Evolutionary conservation across 2,329 filamentous ascomycete genomes (phyloP).

Genomic region (Venturia aucupariae): DNA sequence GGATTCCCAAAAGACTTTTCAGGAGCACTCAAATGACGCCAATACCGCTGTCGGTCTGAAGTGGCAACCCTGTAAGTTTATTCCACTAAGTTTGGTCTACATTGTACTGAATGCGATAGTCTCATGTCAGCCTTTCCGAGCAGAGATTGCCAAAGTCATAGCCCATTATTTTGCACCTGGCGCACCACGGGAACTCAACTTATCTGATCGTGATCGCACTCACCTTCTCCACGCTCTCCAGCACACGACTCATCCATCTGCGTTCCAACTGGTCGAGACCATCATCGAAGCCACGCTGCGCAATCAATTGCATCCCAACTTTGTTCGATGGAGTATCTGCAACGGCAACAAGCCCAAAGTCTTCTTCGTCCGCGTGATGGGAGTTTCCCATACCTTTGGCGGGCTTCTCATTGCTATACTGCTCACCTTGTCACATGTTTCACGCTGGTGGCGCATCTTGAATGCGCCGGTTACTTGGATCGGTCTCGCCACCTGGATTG

Average conservation of each 20-base stretch:
- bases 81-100: not conserved
- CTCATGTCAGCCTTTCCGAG: slow-evolving; percentile 34
- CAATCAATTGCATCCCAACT: slow-evolving; percentile 32
- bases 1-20: slow-evolving; percentile 13
- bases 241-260: slow-evolving; percentile 38
- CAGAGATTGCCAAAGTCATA: slow-evolving; percentile 30
- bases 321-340: slow-evolving; percentile 30
- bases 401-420: slow-evolving; percentile 23
- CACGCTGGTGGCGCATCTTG: slow-evolving; percentile 19
- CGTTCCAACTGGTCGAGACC: slow-evolving; percentile 32
- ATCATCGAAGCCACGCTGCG: slow-evolving; percentile 31
- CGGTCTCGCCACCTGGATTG: slow-evolving; percentile 27
- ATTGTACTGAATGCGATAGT: slow-evolving; percentile 18
- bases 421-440: slow-evolving; percentile 22
- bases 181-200: slow-evolving; percentile 29
- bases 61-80: slow-evolving; percentile 17
- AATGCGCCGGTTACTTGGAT: slow-evolving; percentile 29
- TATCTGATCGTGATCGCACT: slow-evolving; percentile 31
- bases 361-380: slow-evolving; percentile 22
- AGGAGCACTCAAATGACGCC: slow-evolving; percentile 15
- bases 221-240: slow-evolving; percentile 32
- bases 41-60: slow-evolving; percentile 15
- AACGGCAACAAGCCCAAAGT: slow-evolving; percentile 32
- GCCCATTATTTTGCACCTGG: slow-evolving; percentile 32
- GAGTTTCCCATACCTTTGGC: slow-evolving; percentile 14